Conservation (phyloP, 2,329 filamentous ascomycete species). For the Aspergillus sp. region DNA sequence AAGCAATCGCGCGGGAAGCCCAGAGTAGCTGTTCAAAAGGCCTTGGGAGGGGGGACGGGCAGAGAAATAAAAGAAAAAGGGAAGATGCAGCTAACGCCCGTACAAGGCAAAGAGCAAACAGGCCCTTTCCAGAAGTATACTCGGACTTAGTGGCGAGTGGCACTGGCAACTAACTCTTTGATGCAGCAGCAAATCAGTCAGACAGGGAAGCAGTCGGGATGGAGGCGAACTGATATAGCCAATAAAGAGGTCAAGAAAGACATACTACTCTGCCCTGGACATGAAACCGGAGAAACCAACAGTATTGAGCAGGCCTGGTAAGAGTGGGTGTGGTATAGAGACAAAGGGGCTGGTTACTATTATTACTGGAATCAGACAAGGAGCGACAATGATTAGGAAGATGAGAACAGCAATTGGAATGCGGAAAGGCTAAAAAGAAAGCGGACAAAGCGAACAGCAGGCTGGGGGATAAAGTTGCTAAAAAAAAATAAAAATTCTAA, state of each 20-base stretch:
- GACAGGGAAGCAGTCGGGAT: conserved; percentile 6
- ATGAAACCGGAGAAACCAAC: conserved; percentile 5
- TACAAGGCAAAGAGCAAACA: conserved; percentile 13
- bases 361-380: conserved; percentile 1
- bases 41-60: conserved; percentile 2
- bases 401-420: conserved; percentile 10
- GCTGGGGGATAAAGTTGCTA: not conserved
- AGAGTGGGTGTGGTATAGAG: not conserved
- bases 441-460: not conserved
- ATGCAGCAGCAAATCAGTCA: not conserved
- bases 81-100: conserved; percentile 4
- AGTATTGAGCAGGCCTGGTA: not conserved
- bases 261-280: conserved; percentile 4
- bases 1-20: not conserved
- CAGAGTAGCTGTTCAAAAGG: not conserved
- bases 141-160: not conserved
- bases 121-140: conserved; percentile 10
- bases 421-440: not conserved
- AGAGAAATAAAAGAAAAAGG: conserved; percentile 8
- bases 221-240: conserved; percentile 13
- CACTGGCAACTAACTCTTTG: not conserved
- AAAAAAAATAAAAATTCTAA: conserved; percentile 2
- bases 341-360: not conserved
- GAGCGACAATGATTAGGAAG: not conserved
- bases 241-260: conserved; percentile 12